These are phyloP conservation scores for Coccomyxa sp. DNA, from an alignment of 139 green algal species.

Conservation along the genomic window DNA sequence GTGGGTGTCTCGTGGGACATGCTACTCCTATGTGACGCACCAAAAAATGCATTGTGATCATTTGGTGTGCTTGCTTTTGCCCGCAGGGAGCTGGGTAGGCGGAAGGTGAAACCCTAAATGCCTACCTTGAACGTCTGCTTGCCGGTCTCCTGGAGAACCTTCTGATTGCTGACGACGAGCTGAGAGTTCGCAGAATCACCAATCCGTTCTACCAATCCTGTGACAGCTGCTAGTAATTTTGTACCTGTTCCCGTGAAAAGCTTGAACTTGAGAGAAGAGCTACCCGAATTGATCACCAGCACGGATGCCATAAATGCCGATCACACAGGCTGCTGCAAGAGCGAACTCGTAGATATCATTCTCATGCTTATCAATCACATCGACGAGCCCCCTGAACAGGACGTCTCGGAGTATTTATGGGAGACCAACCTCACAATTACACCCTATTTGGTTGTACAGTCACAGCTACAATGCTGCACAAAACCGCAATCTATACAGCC, in stretches of 20 bases:
- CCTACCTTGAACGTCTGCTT: neutral
- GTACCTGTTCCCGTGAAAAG: conserved; percentile 35
- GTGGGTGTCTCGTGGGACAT: no score
- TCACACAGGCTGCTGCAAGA: no score
- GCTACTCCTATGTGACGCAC: neutral
- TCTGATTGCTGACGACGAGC: conserved; percentile 24
- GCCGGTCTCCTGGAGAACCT: neutral
- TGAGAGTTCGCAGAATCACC: conserved; percentile 43
- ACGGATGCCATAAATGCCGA: no score
- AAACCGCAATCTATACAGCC: no score
- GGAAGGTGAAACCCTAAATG: neutral
- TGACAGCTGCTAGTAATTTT: conserved; percentile 28
- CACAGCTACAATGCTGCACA: no score
- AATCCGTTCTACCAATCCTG: conserved; percentile 70
- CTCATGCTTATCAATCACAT: no score
- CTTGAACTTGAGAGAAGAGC: conserved; percentile 69
- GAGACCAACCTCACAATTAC: no score
- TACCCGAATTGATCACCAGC: conserved; percentile 69
- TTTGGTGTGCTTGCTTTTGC: neutral
- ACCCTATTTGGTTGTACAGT: no score
- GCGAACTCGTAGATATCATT: no score
- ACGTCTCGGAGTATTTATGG: no score
- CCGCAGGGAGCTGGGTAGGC: neutral
- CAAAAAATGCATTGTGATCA: neutral
- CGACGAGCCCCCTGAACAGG: no score